A percentile compares a stretch with the other conserved stretches of the same genome.
These are phyloP conservation scores for Coprinellus micaceus DNA, from an alignment of 768 basidiomycete species.

Conservation along the genomic window DNA sequence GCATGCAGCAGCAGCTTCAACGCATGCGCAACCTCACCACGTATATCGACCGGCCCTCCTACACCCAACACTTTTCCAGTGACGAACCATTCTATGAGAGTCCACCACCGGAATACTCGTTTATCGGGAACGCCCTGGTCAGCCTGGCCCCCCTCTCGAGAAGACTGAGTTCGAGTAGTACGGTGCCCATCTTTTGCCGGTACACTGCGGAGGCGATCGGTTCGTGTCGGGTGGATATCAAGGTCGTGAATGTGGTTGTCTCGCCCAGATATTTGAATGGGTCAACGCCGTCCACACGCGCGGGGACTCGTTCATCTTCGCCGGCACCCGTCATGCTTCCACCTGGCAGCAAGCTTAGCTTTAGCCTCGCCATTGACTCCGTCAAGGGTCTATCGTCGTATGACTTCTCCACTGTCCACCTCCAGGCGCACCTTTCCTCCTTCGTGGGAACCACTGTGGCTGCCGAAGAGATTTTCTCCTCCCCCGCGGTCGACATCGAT, in stretches of 20 bases:
- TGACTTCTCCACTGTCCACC: conserved; percentile 82
- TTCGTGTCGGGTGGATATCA: conserved; percentile 84
- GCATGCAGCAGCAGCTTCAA: conserved; percentile 82
- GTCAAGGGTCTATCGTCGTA: conserved; percentile 88
- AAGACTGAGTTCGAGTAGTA: conserved; percentile 67
- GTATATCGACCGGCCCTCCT: conserved; percentile 88
- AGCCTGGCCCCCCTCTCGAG: conserved; percentile 80
- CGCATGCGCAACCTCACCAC: conserved; percentile 92
- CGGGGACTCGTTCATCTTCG: conserved; percentile 45
- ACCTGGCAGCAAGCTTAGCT: conserved; percentile 76
- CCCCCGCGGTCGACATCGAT: conserved; percentile 71
- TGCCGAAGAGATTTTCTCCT: conserved; percentile 82
- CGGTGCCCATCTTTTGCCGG: conserved; percentile 86
- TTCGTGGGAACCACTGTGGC: conserved; percentile 64
- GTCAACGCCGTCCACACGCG: conserved; percentile 65
- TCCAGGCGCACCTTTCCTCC: conserved; percentile 85
- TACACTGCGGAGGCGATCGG: conserved; percentile 96
- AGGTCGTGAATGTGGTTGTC: conserved; percentile 66
- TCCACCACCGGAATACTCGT: conserved; percentile 85
- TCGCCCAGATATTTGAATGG: conserved; percentile 57
- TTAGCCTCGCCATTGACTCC: conserved; percentile 81
- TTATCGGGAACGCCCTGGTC: conserved; percentile 83
- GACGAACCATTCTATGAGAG: conserved; percentile 92
- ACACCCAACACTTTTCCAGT: conserved; percentile 90
- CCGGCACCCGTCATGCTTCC: conserved; percentile 67